Percentiles rank a stretch among this genome's conserved stretches.
Evolutionary conservation across 352 stramenopile species (phyloP).

Genomic region (Sclerospora graminicola): DNA sequence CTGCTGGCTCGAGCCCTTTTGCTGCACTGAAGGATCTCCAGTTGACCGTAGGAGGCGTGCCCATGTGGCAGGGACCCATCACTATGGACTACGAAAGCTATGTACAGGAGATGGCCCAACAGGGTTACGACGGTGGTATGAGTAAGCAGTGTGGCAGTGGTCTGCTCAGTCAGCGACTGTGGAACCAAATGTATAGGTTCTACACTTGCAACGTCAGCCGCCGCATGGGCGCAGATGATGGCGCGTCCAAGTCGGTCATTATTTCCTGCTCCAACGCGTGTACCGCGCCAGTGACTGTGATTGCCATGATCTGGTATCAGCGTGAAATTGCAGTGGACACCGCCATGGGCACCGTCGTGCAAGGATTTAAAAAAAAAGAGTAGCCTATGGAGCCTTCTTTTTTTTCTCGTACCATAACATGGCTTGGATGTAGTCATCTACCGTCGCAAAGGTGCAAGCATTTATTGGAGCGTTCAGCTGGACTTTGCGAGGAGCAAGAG

Average conservation of each 20-base stretch:
- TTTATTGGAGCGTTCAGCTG: too few relatives aligned
- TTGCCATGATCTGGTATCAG: neutral
- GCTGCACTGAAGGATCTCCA: neutral
- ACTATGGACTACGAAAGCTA: neutral
- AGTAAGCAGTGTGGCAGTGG: neutral
- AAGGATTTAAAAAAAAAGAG: too few relatives aligned
- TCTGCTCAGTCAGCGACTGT: neutral
- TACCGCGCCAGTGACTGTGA: neutral
- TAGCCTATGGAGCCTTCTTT: too few relatives aligned
- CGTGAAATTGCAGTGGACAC: neutral
- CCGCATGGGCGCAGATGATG: neutral
- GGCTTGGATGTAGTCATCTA: too few relatives aligned
- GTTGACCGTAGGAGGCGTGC: neutral
- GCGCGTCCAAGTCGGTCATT: neutral
- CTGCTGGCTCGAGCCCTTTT: neutral
- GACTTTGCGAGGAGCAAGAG: too few relatives aligned
- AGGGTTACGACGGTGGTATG: neutral
- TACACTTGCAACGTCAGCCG: neutral
- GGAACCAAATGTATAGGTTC: neutral
- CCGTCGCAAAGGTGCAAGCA: too few relatives aligned
- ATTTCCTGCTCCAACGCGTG: neutral
- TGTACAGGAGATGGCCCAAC: neutral
- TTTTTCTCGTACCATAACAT: too few relatives aligned
- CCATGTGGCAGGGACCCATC: neutral
- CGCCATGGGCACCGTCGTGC: too few relatives aligned